Percentiles rank a stretch among this genome's conserved stretches.
phyloP scores from a whole-genome alignment of 108 stramenopile species.

The Pseudonitzschia pungens region DNA sequence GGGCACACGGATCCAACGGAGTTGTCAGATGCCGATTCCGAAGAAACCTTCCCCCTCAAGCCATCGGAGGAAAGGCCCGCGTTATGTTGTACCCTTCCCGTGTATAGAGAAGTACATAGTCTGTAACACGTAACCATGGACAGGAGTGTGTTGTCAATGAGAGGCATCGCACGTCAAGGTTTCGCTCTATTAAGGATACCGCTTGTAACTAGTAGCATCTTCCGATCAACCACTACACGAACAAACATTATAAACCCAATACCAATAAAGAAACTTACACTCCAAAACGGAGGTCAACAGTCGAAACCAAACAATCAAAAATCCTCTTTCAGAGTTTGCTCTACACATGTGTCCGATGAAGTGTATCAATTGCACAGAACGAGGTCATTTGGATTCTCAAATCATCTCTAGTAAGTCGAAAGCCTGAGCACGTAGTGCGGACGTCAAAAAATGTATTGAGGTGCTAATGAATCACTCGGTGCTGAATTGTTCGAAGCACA shows the following conservation, averaged over 20 bases:
- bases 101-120: slow-evolving; percentile 27
- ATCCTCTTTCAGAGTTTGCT: no score
- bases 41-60: slow-evolving; percentile 92
- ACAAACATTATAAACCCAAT: not conserved
- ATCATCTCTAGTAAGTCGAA: no score
- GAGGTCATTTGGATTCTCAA: no score
- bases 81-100: slow-evolving; percentile 91
- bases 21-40: slow-evolving; percentile 98
- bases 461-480: no score
- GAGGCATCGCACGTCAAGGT: not conserved
- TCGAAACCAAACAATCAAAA: not conserved
- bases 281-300: slow-evolving; percentile 11
- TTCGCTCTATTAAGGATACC: not conserved
- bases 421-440: no score
- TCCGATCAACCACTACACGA: not conserved
- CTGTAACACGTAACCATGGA: not conserved
- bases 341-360: no score
- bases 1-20: slow-evolving; percentile 96
- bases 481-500: no score
- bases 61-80: slow-evolving; percentile 87
- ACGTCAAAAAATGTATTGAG: no score
- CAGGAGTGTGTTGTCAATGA: slow-evolving; percentile 7
- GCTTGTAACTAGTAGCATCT: not conserved
- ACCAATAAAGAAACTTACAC: not conserved
- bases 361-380: no score